These are phyloP conservation scores for Sambucus nigra DNA, from an alignment of 129 eudicot species.

Conservation along the genomic window DNA sequence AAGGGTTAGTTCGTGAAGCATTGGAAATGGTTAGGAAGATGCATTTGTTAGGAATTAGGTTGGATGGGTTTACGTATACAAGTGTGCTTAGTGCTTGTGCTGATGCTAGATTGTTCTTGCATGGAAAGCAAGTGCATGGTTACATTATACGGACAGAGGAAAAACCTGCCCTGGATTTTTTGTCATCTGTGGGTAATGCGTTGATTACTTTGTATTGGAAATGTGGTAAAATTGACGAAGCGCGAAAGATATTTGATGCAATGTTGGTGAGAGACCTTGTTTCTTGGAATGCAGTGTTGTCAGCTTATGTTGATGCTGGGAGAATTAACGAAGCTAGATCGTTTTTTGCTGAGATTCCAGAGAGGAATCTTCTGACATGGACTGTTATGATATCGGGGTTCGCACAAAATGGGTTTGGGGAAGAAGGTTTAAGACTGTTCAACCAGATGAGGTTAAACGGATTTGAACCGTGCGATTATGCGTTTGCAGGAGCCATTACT, in stretches of 20 bases:
- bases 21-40: constrained; percentile 55
- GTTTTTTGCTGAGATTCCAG: constrained; percentile 45
- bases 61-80: constrained; percentile 73
- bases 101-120: constrained; percentile 34
- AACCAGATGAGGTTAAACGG: constrained; percentile 52
- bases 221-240: constrained; percentile 53
- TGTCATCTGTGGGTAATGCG: constrained; percentile 51
- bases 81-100: constrained; percentile 68
- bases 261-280: constrained; percentile 44
- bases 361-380: constrained; percentile 58
- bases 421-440: constrained; percentile 64
- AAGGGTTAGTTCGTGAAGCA: constrained; percentile 43
- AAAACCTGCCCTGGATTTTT: constrained; percentile 27
- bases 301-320: constrained; percentile 61
- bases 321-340: constrained; percentile 43
- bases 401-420: constrained; percentile 72
- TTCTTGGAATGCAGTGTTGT: constrained; percentile 76
- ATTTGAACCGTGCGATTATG: constrained; percentile 68
- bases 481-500: constrained; percentile 72
- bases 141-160: constrained; percentile 44
- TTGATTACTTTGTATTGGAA: constrained; percentile 64
- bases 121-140: constrained; percentile 71
- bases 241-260: constrained; percentile 48
- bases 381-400: constrained; percentile 74
- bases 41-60: constrained; percentile 40